Conservation (phyloP, 495 filamentous ascomycete species). For the Talaromyces trachyspermus region DNA sequence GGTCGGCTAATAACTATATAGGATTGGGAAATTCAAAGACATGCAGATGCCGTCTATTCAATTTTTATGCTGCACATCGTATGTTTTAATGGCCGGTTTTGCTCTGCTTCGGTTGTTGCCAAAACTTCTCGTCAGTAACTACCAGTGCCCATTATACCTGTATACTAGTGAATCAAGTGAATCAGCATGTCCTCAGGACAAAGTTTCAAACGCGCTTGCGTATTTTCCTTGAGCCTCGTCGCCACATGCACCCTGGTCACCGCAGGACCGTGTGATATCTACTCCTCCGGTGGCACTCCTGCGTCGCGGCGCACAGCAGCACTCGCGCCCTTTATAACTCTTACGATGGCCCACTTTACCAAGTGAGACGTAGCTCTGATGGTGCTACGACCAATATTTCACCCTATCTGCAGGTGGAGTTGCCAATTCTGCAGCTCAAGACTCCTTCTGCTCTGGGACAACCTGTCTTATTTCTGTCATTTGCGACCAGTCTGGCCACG, state of each 20-base stretch:
- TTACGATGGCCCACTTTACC: conserved; percentile 46
- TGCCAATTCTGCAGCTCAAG: conserved; percentile 48
- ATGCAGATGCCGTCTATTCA: too few species aligned
- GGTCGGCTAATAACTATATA: too few species aligned
- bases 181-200: conserved; percentile 28
- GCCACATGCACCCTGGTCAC: conserved; percentile 31
- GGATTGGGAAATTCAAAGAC: too few species aligned
- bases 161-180: too few species aligned
- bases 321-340: conserved; percentile 50
- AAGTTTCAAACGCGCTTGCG: conserved; percentile 17
- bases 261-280: conserved; percentile 51
- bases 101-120: too few species aligned
- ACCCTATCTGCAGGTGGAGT: conserved; percentile 46
- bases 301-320: conserved; percentile 52
- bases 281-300: conserved; percentile 46
- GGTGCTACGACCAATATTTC: conserved; percentile 35
- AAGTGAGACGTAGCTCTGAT: conserved; percentile 47
- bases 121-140: too few species aligned
- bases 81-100: too few species aligned
- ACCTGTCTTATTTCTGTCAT: conserved; percentile 53
- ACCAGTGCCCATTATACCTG: too few species aligned
- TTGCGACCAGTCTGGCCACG: conserved; percentile 51
- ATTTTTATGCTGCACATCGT: too few species aligned
- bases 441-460: conserved; percentile 47
- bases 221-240: conserved; percentile 31